Base-by-base conservation (phyloP, 2,329 filamentous ascomycete genomes). In the Akanthomyces lecanii region DNA sequence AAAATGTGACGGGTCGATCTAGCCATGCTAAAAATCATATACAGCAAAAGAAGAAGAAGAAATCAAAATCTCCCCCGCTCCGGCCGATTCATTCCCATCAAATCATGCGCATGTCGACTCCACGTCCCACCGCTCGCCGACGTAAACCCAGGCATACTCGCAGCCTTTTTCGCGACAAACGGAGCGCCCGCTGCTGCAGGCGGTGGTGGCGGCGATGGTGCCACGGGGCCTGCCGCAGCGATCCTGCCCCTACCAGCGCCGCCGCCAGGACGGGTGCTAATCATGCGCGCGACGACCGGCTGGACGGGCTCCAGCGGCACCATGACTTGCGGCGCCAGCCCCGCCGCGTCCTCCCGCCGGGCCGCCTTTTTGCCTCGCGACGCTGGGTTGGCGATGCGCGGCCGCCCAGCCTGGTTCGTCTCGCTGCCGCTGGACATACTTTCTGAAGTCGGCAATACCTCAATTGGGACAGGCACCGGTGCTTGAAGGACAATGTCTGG, bases 71-170 rank as follows among this genome's bases (percentile, higher is more conserved):
- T 45, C 28, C 36, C 28, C 14, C 56, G 45, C 33, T 50, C 47
- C 33, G 87, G 88, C 54, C 84, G 79, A 69, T 81, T 85, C 69
- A 78, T 82, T 44, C 84, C 85, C 65, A 91, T 82, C 53, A 91
- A 70, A 71, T 91, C 88, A 66, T 84, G 80, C 0, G 88, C 87
- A 70, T 90, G 88, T 28, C 80, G 82, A 67, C 86, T 90, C 88
- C 88, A 91, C 0, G 88, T 84, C 3, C 87, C 87, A 18, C 83
- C 77, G 67, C 82, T 84, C 3, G 78, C 80, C 68, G 77, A 81
- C 2, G 74, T 74, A 63, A 83, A 82, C 1, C 77, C 77, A 11
- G 78, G 76, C 63, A 80, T n/a, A 42, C 47, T 53, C 23, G 38
- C 47, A 10, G 58, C 30, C 50, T 48, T 53, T 18, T 23, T 52